Conservation (phyloP, 108 stramenopile species). For the Skeletonema costatum region DNA sequence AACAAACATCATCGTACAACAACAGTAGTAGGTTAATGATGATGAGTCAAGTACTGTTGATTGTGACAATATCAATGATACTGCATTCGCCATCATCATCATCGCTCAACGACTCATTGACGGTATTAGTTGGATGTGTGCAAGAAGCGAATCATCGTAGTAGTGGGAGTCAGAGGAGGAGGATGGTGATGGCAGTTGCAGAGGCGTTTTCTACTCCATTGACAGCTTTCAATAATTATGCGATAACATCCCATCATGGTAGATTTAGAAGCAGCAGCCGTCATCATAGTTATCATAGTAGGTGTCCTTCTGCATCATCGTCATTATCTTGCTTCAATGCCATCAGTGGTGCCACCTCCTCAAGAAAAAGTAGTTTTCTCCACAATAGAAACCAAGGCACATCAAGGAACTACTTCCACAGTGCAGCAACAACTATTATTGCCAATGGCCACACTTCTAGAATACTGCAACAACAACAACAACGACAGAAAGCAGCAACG, state of each 20-base stretch:
- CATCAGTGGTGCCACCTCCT: not conserved
- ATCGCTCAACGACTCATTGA: too few relatives aligned
- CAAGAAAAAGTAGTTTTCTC: too few relatives aligned
- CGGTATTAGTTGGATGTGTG: too few relatives aligned
- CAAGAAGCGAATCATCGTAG: not conserved
- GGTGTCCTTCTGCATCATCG: not conserved
- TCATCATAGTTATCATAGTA: not conserved
- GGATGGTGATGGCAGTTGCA: not conserved
- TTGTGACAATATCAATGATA: too few relatives aligned
- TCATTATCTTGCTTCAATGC: not conserved
- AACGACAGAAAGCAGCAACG: not conserved
- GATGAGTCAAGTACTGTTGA: too few relatives aligned
- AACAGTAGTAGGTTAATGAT: too few relatives aligned
- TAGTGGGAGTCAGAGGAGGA: not conserved
- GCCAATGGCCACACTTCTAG: not conserved
- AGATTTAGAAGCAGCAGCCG: not conserved
- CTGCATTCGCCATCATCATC: too few relatives aligned
- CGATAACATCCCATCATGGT: not conserved
- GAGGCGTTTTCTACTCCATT: not conserved
- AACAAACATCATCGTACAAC: too few relatives aligned
- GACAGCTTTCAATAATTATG: not conserved
- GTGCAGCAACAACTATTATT: not conserved
- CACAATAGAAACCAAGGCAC: not conserved
- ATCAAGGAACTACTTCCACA: not conserved
- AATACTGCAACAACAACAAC: too few relatives aligned